A percentile compares a stretch with the other conserved stretches of the same genome.
phyloP scores from a whole-genome alignment of 306 rosid genomes.

The Cicer arietinum region DNA sequence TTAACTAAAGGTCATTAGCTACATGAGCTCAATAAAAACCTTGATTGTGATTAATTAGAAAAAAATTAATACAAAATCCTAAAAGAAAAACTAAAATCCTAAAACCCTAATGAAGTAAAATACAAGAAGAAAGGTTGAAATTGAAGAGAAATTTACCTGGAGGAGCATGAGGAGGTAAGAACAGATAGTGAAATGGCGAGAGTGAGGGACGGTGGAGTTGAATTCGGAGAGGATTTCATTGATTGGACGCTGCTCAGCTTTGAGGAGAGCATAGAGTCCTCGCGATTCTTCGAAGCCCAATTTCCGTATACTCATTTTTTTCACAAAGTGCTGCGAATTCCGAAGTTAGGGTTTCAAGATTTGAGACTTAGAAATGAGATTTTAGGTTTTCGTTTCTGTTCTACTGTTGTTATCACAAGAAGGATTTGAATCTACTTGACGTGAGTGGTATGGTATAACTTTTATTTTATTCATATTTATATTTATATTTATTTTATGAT shows the following conservation, averaged over 20 bases:
- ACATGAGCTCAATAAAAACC: background rate
- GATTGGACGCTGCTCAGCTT: constrained; percentile 68
- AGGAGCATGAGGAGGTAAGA: constrained; percentile 71
- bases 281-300: constrained; percentile 70
- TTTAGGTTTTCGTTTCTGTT: constrained; percentile 24
- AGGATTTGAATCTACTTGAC: background rate
- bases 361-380: background rate
- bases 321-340: background rate
- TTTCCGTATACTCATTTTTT: constrained; percentile 52
- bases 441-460: background rate
- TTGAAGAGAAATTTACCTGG: constrained; percentile 50
- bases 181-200: constrained; percentile 70
- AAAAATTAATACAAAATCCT: background rate
- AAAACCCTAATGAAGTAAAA: constrained; percentile 32
- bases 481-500: background rate
- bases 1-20: too few relatives aligned
- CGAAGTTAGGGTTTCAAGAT: constrained; percentile 37
- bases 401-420: constrained; percentile 2
- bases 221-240: constrained; percentile 71
- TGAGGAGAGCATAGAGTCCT: constrained; percentile 56
- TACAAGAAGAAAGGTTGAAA: background rate
- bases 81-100: constrained; percentile 8
- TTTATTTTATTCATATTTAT: background rate
- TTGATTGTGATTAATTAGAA: background rate
- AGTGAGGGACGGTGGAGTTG: constrained; percentile 54